These are phyloP conservation scores for Arthroderma sp. DNA, from an alignment of 2,329 filamentous ascomycete species.

Conservation along the genomic window DNA sequence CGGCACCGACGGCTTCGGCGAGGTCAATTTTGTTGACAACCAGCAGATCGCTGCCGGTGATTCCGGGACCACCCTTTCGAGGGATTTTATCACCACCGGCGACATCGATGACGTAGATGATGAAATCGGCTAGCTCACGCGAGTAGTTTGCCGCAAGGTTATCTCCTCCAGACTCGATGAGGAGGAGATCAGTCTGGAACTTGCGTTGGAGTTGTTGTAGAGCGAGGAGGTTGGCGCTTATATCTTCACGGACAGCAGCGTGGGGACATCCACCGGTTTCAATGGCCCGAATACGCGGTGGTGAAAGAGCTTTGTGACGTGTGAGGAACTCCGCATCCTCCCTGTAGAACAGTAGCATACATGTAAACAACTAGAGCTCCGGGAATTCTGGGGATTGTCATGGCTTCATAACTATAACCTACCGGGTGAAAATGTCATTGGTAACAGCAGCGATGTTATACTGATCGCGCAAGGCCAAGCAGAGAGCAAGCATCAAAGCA, in stretches of 20 bases:
- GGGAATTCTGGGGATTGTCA: too few species aligned
- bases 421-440: conserved; percentile 93
- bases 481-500: conserved; percentile 88
- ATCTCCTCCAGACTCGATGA: conserved; percentile 93
- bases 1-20: conserved; percentile 78
- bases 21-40: conserved; percentile 97
- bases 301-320: conserved; percentile 66
- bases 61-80: conserved; percentile 87
- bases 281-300: conserved; percentile 79
- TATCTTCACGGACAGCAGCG: conserved; percentile 93
- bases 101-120: conserved; percentile 97
- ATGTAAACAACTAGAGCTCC: too few species aligned
- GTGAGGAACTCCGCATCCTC: conserved; percentile 98
- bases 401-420: conserved; percentile 3
- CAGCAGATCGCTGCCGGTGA: conserved; percentile 87
- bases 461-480: conserved; percentile 62
- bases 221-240: conserved; percentile 81
- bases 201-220: conserved; percentile 75
- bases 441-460: conserved; percentile 91
- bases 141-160: conserved; percentile 96
- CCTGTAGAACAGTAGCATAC: conserved; percentile 21
- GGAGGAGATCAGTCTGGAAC: conserved; percentile 68
- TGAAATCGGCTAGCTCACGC: conserved; percentile 88
- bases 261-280: conserved; percentile 96
- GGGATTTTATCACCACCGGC: conserved; percentile 94